A percentile compares a stretch with the other conserved stretches of the same genome.
Evolutionary conservation across 2,329 filamentous ascomycete species (phyloP).

Genomic region (Penicillium italicum): DNA sequence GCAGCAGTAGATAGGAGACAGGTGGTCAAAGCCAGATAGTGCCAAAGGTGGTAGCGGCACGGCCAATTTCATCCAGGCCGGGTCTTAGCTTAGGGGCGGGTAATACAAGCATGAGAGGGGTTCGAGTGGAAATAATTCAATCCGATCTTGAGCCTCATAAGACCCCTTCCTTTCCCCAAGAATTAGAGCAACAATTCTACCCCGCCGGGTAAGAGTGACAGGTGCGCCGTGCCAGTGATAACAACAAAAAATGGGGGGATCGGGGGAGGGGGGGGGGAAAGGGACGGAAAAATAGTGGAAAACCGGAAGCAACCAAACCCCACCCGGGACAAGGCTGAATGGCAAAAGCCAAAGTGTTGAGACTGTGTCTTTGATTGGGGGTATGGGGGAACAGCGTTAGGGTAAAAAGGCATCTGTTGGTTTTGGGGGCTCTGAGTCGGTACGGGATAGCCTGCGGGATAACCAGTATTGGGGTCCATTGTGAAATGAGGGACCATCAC

Average conservation of each 20-base stretch:
- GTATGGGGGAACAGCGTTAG: constrained; percentile 32
- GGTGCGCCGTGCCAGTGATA: constrained; percentile 11
- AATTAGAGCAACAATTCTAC: not conserved
- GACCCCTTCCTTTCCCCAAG: not conserved
- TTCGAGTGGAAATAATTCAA: not conserved
- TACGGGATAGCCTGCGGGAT: constrained; percentile 35
- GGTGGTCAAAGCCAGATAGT: constrained; percentile 1
- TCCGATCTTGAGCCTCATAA: constrained; percentile 5
- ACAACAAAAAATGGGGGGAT: constrained; percentile 5
- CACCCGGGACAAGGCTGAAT: constrained; percentile 37
- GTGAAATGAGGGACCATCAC: constrained; percentile 16
- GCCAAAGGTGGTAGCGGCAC: constrained; percentile 9
- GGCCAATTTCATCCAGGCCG: constrained; percentile 5
- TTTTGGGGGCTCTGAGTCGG: constrained; percentile 32
- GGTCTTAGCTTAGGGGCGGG: not conserved
- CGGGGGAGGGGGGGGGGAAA: constrained; percentile 1
- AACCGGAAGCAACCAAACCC: constrained; percentile 39
- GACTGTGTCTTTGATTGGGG: constrained; percentile 32
- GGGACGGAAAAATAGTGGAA: constrained; percentile 38
- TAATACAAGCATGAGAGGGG: not conserved
- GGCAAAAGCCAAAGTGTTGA: constrained; percentile 35
- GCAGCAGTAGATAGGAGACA: constrained; percentile 1
- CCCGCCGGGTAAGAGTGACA: constrained; percentile 7
- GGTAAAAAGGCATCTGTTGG: constrained; percentile 36
- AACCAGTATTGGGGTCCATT: constrained; percentile 26